A percentile compares a stretch with the other conserved stretches of the same genome.
Conservation (phyloP, 164 flowering plant species). For the Sextonia rubra region DNA sequence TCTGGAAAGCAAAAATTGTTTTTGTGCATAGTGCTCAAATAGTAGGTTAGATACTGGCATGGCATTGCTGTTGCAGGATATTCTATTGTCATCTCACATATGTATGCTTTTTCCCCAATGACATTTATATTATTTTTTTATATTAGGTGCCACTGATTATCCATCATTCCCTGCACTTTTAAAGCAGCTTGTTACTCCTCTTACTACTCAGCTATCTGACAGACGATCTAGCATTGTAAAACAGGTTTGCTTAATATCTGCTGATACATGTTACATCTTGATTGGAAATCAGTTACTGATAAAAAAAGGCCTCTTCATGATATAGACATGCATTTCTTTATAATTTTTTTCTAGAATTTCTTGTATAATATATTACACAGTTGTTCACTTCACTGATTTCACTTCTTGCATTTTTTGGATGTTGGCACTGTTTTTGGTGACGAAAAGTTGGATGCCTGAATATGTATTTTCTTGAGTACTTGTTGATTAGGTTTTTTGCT, state of each 20-base stretch:
- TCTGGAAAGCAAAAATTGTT: too few relatives aligned
- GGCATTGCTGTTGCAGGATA: not conserved
- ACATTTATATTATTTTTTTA: constrained; percentile 5
- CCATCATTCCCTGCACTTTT: constrained; percentile 77
- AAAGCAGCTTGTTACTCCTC: constrained; percentile 88
- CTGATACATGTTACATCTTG: too few relatives aligned
- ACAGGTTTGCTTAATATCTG: constrained; percentile 49
- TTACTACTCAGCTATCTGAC: constrained; percentile 87
- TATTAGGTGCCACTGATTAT: constrained; percentile 82
- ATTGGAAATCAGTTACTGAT: too few relatives aligned
- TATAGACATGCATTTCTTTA: too few relatives aligned
- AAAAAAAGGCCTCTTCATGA: too few relatives aligned
- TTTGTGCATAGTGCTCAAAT: not conserved
- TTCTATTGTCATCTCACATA: not conserved
- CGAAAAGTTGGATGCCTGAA: not conserved
- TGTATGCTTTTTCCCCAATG: not conserved
- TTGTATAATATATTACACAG: too few relatives aligned
- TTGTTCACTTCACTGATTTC: not conserved
- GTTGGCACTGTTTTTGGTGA: not conserved
- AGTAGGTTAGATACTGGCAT: not conserved
- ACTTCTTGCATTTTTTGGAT: too few relatives aligned
- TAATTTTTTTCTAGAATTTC: too few relatives aligned
- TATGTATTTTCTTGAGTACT: not conserved
- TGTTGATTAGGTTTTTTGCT: constrained; percentile 6
- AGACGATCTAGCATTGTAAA: constrained; percentile 97